Conservation (phyloP, 2,329 filamentous ascomycete genomes). For the Fusarium coffeatum region DNA sequence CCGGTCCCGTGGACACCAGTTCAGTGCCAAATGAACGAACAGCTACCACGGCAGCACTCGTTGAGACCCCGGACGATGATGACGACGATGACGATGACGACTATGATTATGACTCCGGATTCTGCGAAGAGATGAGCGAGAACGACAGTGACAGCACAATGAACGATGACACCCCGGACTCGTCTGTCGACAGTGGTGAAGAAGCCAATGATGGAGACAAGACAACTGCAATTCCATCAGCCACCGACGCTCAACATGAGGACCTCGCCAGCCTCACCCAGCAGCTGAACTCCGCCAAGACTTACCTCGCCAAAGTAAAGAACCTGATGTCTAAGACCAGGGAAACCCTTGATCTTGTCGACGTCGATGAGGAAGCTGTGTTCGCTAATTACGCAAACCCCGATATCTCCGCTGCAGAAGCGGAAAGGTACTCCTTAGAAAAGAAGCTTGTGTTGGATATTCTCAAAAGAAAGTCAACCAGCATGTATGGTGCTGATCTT, state of each 20-base stretch:
- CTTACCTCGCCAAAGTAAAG: background rate
- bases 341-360: background rate
- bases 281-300: background rate
- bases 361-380: background rate
- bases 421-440: too few relatives aligned
- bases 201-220: background rate
- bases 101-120: background rate
- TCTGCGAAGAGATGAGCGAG: background rate
- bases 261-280: background rate
- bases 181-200: too few relatives aligned
- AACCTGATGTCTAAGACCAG: background rate
- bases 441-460: too few relatives aligned
- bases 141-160: background rate
- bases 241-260: background rate
- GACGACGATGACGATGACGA: background rate
- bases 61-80: background rate
- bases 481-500: too few relatives aligned
- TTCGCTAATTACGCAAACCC: too few relatives aligned
- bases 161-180: background rate
- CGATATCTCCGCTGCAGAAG: too few relatives aligned
- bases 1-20: background rate
- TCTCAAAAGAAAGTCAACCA: too few relatives aligned
- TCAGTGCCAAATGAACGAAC: background rate
- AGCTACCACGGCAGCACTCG: background rate
- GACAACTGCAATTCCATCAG: background rate